Evolutionary conservation across 2,329 filamentous ascomycete species (phyloP), one percentile per base, ranked within the genome.

Genomic region (Fusarium caatingaense): DNA sequence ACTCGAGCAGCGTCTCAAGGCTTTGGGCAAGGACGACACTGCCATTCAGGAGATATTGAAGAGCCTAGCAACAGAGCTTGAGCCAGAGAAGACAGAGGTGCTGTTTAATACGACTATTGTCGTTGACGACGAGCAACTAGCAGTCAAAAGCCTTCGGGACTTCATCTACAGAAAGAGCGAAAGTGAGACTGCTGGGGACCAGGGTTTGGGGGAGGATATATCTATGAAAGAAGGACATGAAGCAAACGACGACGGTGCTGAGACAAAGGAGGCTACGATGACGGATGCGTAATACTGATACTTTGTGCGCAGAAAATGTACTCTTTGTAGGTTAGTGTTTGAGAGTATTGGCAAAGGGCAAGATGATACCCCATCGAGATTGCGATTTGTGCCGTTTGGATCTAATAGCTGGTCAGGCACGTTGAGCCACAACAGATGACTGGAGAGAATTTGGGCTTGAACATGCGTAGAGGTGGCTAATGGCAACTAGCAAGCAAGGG

Each of bases 1-100:
- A n/a, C 60, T 79, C 20, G 72, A 73, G 25, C 61, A 72, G 20
- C 78, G 77, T 20, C 77, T 80, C 40, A 68, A 75, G 45, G 59
- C 68, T n/a, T 71, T 71, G 4, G 75, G 73, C 23, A 74, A 68
- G 25, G 72, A 72, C 54, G 71, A 72, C 9, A 68, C 60, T 10
- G 41, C 41, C 23, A 65, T 77, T n/a, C 70, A 77, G 46, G 57
- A 64, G 21, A 67, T 73, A 30, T 41, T 78, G 11, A 70, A 72
- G 49, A 72, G 57, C 27, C 53, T 72, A 3, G 41, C 69, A 13
- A 47, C 67, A 10, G 74, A 76, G 27, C 51, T 76, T 8, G 75
- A 79, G n/a, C 73, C 72, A 13, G 60, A 59, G 18, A 77, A 74
- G 27, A 46, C 65, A 8, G 68, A 68, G 6, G 74, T 76, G 28